Evolutionary conservation across 805 yeast genomes (phyloP), one percentile per base, ranked within the genome.

Genomic region (Martiniozyma abietophila): DNA sequence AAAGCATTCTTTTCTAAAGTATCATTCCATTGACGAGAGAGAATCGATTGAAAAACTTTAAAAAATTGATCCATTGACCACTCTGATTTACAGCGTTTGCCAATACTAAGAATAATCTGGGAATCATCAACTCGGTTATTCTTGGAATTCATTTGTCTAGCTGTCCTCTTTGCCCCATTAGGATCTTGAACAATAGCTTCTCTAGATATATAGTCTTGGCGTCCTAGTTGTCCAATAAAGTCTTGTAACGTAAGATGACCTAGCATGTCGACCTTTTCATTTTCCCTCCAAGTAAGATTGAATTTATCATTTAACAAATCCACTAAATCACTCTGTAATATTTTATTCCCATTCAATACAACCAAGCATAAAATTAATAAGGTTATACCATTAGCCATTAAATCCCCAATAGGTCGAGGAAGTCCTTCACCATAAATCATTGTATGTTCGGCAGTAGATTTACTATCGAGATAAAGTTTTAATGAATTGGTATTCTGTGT

Each of bases 21-120:
- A 9, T 53, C 56, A 27, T 47, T 46, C 58, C 61, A 55, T 16
- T 40, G 39, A 2, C 43, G 50, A 14, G 51, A 50, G 36, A 46
- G 40, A 3, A 56, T 27, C 23, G 43, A 43, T 26, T 46, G 42
- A 16, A 59, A 37, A 24, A 57, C 42, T 17, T 43, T 42, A 8
- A 51, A 34, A 27, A 58, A 45, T n/a, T 40, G 36, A 40, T 32
- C 44, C 41, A 38, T 42, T 4, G 44, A 31, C 32, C 59, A 44
- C 29, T 58, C 62, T 3, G 36, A 41, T 11, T 44, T 23, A 3
- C 54, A 35, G 23, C 61, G 36, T 30, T 58, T 36, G 6, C 62
- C 64, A 5, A 59, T 21, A 6, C 50, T 47, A 21, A 45, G 43
- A 17, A 48, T 45, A 35, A 47, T 42, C 43, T 45, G 34, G 25